These are phyloP conservation scores for Talaromyces sp. DNA, from an alignment of 2,329 filamentous ascomycete species.

Conservation along the genomic window DNA sequence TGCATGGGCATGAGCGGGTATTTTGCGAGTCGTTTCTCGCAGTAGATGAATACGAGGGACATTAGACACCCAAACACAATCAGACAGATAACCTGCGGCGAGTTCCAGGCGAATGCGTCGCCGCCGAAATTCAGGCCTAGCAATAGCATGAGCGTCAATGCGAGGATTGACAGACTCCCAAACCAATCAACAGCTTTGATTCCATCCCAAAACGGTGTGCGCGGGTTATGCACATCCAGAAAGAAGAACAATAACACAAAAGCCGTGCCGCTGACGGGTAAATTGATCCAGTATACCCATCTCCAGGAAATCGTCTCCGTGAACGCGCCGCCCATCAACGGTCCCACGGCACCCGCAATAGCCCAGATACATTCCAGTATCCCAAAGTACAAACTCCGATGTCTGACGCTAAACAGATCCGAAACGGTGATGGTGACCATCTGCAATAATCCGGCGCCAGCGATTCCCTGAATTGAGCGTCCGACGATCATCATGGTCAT, in stretches of 20 bases:
- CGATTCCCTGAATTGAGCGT: constrained; percentile 55
- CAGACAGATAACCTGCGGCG: constrained; percentile 55
- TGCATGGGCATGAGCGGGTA: constrained; percentile 68
- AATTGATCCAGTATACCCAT: constrained; percentile 59
- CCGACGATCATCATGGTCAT: constrained; percentile 56
- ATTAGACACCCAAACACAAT: constrained; percentile 53
- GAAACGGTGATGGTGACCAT: constrained; percentile 56
- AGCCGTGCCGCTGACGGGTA: constrained; percentile 51
- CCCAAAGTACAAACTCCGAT: constrained; percentile 52
- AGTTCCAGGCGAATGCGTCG: constrained; percentile 50
- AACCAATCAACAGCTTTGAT: constrained; percentile 56
- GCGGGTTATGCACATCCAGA: constrained; percentile 57
- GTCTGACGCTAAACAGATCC: constrained; percentile 55
- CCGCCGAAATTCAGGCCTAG: constrained; percentile 57
- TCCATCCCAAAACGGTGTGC: constrained; percentile 51
- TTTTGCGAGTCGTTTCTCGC: constrained; percentile 63
- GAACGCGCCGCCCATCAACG: constrained; percentile 31
- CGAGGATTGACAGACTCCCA: constrained; percentile 53
- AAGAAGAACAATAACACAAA: constrained; percentile 53
- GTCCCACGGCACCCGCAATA: constrained; percentile 47
- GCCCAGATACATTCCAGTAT: constrained; percentile 57
- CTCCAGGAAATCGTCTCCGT: constrained; percentile 49
- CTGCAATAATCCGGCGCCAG: constrained; percentile 54
- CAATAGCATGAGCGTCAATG: constrained; percentile 52
- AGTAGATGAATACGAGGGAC: constrained; percentile 56